Percentiles rank a stretch among this genome's conserved stretches.
Evolutionary conservation across 2,329 filamentous ascomycete genomes (phyloP).

Genomic region (Xylaria digitata): DNA sequence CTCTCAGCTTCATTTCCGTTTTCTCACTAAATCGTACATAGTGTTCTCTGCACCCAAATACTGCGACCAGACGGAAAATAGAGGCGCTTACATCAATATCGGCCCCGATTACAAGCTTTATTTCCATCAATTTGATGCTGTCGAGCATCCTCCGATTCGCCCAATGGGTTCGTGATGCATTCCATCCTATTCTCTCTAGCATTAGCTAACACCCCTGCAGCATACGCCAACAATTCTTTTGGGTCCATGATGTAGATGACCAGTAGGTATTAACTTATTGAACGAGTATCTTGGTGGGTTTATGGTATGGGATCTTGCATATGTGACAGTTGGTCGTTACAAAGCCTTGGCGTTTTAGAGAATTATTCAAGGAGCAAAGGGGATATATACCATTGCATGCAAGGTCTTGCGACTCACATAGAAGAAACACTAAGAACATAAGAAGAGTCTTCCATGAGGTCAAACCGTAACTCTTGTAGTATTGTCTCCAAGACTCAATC

Average conservation of each 20-base stretch:
- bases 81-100: conserved; percentile 98
- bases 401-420: conserved; percentile 23
- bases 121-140: conserved; percentile 94
- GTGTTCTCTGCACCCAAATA: conserved; percentile 98
- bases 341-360: conserved; percentile 51
- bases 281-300: conserved; percentile 42
- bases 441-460: not conserved
- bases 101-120: conserved; percentile 90
- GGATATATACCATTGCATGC: conserved; percentile 38
- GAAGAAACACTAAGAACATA: conserved; percentile 10
- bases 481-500: conserved; percentile 47
- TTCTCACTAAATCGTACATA: conserved; percentile 54
- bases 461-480: conserved; percentile 8
- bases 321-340: conserved; percentile 46
- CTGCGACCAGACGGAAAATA: conserved; percentile 97
- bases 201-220: conserved; percentile 60
- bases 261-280: conserved; percentile 37
- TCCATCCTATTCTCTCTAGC: not conserved
- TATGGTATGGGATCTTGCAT: conserved; percentile 48
- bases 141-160: conserved; percentile 93
- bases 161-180: conserved; percentile 75
- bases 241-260: conserved; percentile 76
- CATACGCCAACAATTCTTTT: conserved; percentile 86
- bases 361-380: conserved; percentile 37
- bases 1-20: not conserved